phyloP scores from a whole-genome alignment of 2,329 filamentous ascomycete genomes.

The Capronia americana region DNA sequence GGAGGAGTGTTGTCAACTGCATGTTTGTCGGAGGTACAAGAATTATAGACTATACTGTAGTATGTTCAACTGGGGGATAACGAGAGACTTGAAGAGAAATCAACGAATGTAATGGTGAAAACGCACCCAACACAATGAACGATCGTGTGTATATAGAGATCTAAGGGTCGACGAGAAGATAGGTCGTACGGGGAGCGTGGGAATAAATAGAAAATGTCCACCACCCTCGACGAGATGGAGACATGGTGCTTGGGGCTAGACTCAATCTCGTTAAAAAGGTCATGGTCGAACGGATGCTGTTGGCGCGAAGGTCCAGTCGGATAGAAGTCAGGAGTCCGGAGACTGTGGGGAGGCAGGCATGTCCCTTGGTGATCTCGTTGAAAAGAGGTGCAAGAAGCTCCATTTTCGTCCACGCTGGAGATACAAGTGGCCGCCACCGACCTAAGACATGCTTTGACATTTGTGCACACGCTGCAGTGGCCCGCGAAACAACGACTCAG shows the following conservation, averaged over 20 bases:
- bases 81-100: constrained; percentile 68
- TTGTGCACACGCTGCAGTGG: background rate
- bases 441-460: constrained; percentile 3
- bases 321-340: constrained; percentile 19
- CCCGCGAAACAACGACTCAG: background rate
- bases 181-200: background rate
- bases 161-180: background rate
- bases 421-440: background rate
- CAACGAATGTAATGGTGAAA: constrained; percentile 8
- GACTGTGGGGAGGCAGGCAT: constrained; percentile 21
- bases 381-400: background rate
- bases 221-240: background rate
- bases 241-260: constrained; percentile 7
- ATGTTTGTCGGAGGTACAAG: constrained; percentile 67
- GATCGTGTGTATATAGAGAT: background rate
- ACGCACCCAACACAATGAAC: background rate
- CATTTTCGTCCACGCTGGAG: background rate
- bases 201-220: constrained; percentile 4
- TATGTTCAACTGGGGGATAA: constrained; percentile 63
- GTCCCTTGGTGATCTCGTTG: constrained; percentile 9
- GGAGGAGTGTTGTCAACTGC: constrained; percentile 50
- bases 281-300: background rate
- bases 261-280: constrained; percentile 7
- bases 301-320: constrained; percentile 16
- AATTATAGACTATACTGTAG: constrained; percentile 58